phyloP scores from a whole-genome alignment of 768 basidiomycete species.

The Paxillus ammoniavirescens region DNA sequence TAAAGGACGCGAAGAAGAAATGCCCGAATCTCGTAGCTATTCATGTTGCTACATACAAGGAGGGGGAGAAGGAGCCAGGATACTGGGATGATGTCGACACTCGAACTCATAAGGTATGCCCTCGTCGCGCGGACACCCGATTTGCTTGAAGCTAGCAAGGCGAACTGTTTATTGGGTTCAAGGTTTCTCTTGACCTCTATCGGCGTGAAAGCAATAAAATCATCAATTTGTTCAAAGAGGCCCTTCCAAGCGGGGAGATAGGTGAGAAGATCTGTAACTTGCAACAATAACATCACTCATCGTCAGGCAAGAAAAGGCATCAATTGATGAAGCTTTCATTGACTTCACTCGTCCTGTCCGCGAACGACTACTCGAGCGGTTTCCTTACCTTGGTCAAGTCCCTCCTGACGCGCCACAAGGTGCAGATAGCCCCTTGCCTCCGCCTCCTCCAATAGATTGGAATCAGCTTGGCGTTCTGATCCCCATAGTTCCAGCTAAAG shows the following conservation, averaged over 20 bases:
- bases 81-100: conserved; percentile 92
- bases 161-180: neutral
- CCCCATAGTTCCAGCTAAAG: conserved; percentile 43
- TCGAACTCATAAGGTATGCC: conserved; percentile 82
- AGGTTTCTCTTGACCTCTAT: conserved; percentile 94
- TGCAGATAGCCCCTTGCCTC: conserved; percentile 73
- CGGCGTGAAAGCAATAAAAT: conserved; percentile 89
- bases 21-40: conserved; percentile 85
- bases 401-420: conserved; percentile 70
- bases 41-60: conserved; percentile 93
- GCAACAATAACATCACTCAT: neutral
- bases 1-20: conserved; percentile 77
- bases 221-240: conserved; percentile 75
- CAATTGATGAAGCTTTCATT: conserved; percentile 96
- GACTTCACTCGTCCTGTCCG: conserved; percentile 87
- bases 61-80: conserved; percentile 81
- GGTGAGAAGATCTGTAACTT: conserved; percentile 44
- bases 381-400: conserved; percentile 71
- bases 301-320: conserved; percentile 77
- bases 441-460: conserved; percentile 68
- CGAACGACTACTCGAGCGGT: conserved; percentile 66
- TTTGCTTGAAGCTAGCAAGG: neutral
- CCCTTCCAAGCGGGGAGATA: conserved; percentile 76
- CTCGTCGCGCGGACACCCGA: neutral
- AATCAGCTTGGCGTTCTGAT: conserved; percentile 57